Evolutionary conservation across 2,329 filamentous ascomycete genomes (phyloP), one percentile per base, ranked within the genome.

Genomic region (Colletotrichum sp.): DNA sequence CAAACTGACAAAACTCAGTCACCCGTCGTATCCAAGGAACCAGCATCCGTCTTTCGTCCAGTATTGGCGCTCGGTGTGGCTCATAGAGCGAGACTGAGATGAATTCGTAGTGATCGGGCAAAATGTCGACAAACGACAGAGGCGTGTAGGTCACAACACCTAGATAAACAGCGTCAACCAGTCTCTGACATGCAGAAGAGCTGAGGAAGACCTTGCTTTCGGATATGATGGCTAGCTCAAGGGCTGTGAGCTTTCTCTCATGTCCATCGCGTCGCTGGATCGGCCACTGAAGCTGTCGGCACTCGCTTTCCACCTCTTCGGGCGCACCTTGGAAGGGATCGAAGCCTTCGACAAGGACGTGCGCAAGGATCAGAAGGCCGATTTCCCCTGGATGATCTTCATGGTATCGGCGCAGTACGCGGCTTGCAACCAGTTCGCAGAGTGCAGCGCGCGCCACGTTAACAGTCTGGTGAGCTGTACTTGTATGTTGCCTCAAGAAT

Each of bases 91-190:
- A 92, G 49, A 95, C 93, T 0, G 92, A 92, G 64, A 92, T 91
- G 79, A 92, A 89, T 81, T 94, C 94, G 85, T 95, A 95, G 79
- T 93, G 91, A 80, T 95, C 93, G 0, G 93, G 93, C 2, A 95
- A 87, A 68, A 95, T 94, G 80, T 95, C 93, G 80, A 95, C 90
- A 77, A 94, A 94, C 0, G 91, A 90, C 1, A 91, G 90, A 0
- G 93, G 93, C 3, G 93, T 94, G 78, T 95, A 95, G n/a, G 94
- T 92, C 36, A 95, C 89, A 24, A 91, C 87, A 1, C 93, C 93
- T 16, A 90, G 88, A 78, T 94, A 94, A 5, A 95, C 93, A 7
- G 93, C 93, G 74, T 93, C 91, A 6, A 95, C 92, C 21, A 95
- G 91, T 76, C 92, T 92, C 80, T 94, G 92, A 74, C 92, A 94